phyloP scores from a whole-genome alignment of 2,329 filamentous ascomycete genomes.

The Myriangium duriaei region DNA sequence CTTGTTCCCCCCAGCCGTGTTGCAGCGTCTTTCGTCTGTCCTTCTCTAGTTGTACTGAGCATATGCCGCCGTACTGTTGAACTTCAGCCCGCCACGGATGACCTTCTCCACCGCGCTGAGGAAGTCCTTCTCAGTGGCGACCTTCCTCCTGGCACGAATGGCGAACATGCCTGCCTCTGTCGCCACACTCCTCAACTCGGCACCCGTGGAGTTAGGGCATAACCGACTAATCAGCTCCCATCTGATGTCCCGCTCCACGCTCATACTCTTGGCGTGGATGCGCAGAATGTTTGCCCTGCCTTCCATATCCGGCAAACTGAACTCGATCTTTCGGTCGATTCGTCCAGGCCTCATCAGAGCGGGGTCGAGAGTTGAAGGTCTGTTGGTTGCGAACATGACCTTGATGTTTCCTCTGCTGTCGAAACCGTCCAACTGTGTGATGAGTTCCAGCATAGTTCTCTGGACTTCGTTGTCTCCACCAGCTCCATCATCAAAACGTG shows the following conservation, averaged over 20 bases:
- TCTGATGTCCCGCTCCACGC: conserved; percentile 92
- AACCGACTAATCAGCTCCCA: conserved; percentile 97
- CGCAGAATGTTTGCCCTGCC: conserved; percentile 94
- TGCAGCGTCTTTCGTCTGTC: no score
- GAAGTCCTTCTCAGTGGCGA: conserved; percentile 98
- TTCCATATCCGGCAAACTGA: conserved; percentile 92
- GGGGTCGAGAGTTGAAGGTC: conserved; percentile 90
- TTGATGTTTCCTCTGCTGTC: conserved; percentile 97
- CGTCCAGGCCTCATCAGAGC: conserved; percentile 92
- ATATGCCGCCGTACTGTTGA: conserved; percentile 96
- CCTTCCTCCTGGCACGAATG: conserved; percentile 87
- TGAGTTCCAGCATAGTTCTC: conserved; percentile 93
- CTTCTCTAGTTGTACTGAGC: conserved; percentile 99
- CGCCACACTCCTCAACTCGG: conserved; percentile 88
- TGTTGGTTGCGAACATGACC: conserved; percentile 98
- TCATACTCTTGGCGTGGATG: conserved; percentile 99
- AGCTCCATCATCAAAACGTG: conserved; percentile 90
- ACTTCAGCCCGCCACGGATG: conserved; percentile 98
- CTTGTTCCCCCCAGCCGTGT: no score
- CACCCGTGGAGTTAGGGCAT: conserved; percentile 94
- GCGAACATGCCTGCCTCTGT: conserved; percentile 99
- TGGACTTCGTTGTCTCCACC: conserved; percentile 97
- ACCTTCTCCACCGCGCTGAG: conserved; percentile 97
- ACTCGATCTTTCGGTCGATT: conserved; percentile 98
- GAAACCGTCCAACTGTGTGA: conserved; percentile 93